Conservation (phyloP, 2,329 filamentous ascomycete species). For the Bipolaris sorokiniana region DNA sequence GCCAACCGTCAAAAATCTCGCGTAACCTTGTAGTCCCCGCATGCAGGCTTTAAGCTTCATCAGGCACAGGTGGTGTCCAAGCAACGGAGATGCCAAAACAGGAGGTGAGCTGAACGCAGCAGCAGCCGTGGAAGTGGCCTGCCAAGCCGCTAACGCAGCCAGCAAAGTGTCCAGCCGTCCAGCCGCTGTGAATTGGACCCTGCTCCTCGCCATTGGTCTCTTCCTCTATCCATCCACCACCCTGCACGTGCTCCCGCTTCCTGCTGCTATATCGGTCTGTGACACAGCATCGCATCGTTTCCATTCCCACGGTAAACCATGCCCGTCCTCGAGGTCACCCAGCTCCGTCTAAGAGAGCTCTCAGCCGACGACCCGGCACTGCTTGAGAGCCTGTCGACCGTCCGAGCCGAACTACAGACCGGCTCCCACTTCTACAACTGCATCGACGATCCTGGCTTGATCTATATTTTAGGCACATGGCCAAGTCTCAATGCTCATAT, state of each 20-base stretch:
- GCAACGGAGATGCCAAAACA: conserved; percentile 3
- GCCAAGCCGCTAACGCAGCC: conserved; percentile 5
- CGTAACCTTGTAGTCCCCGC: conserved; percentile 11
- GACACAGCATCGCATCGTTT: conserved; percentile 29
- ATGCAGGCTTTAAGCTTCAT: conserved; percentile 2
- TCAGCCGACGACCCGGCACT: conserved; percentile 26
- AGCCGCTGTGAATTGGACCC: not conserved
- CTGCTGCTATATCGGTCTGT: conserved; percentile 34
- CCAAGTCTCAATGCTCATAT: conserved; percentile 35
- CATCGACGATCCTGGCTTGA: conserved; percentile 34
- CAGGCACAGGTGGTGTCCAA: conserved; percentile 8
- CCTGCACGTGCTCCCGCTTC: conserved; percentile 7
- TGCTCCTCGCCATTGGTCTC: not conserved
- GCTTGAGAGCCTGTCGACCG: conserved; percentile 38
- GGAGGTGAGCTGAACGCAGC: not conserved
- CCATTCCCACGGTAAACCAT: conserved; percentile 25
- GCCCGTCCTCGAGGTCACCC: conserved; percentile 39
- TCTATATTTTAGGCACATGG: conserved; percentile 45
- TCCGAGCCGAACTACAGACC: conserved; percentile 34
- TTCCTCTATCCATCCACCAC: not conserved
- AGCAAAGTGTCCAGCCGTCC: not conserved
- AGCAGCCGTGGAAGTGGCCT: not conserved
- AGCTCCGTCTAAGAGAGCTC: conserved; percentile 34
- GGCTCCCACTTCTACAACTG: conserved; percentile 40
- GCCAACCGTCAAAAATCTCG: conserved; percentile 1